Evolutionary conservation across 2,329 filamentous ascomycete species (phyloP).

Genomic region (Ophiostoma triangulosporum): DNA sequence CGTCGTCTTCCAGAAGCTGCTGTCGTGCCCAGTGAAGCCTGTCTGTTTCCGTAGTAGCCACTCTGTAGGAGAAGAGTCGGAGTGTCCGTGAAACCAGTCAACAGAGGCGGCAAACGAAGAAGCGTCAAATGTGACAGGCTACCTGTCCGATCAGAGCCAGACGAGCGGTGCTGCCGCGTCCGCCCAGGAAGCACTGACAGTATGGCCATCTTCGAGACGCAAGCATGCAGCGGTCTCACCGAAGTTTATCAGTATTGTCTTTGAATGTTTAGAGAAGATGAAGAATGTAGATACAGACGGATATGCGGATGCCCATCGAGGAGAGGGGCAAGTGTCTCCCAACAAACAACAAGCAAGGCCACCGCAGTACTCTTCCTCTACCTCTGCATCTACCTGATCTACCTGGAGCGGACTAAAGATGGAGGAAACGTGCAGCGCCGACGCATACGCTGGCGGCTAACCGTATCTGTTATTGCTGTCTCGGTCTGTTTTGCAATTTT

Average conservation of each 20-base stretch:
- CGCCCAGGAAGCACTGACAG: too few relatives aligned
- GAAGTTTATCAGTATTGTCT: not conserved
- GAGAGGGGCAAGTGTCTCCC: conserved; percentile 14
- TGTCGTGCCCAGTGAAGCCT: too few relatives aligned
- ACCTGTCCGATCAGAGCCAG: not conserved
- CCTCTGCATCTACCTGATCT: not conserved
- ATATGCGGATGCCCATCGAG: not conserved
- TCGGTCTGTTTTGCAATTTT: conserved; percentile 3
- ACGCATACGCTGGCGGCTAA: conserved; percentile 5
- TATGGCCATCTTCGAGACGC: not conserved
- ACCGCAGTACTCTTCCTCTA: not conserved
- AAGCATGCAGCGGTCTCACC: not conserved
- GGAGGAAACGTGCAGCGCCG: conserved; percentile 11
- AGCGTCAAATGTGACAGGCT: not conserved
- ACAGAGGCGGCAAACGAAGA: not conserved
- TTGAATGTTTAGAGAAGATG: not conserved
- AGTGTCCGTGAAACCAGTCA: not conserved
- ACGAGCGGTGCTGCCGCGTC: too few relatives aligned
- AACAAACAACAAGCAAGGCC: not conserved
- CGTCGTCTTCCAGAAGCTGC: too few relatives aligned
- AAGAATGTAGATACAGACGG: not conserved
- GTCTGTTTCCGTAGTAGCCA: not conserved
- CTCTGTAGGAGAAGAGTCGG: not conserved
- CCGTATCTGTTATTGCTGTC: conserved; percentile 1
- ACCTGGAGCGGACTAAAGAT: conserved; percentile 4